Evolutionary conservation across 2,329 filamentous ascomycete genomes (phyloP).

Genomic region (Colletotrichum destructivum): DNA sequence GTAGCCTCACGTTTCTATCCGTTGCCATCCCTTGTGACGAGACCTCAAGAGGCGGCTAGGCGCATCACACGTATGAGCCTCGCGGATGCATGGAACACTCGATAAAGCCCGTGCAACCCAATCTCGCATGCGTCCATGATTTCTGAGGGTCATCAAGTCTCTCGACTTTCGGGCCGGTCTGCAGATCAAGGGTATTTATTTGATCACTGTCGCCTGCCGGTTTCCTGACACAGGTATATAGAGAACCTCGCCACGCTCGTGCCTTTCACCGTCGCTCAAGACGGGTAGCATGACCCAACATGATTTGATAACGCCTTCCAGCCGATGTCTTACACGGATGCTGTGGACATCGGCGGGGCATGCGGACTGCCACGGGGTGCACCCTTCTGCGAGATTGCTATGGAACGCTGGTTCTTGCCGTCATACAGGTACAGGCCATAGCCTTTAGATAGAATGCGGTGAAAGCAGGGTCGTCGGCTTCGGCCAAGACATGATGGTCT

Average conservation of each 20-base stretch:
- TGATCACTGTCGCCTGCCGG: background rate
- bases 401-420: no score
- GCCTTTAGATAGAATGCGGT: no score
- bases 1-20: background rate
- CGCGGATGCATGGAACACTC: background rate
- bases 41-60: background rate
- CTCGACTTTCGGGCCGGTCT: background rate
- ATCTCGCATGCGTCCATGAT: background rate
- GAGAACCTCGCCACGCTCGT: background rate
- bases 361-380: constrained; percentile 10
- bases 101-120: background rate
- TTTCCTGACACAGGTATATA: background rate
- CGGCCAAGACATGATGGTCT: background rate
- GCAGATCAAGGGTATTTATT: background rate
- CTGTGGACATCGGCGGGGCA: background rate
- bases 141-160: no score
- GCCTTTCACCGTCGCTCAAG: background rate
- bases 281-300: no score
- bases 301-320: background rate
- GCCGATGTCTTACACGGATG: background rate
- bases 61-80: background rate
- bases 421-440: background rate
- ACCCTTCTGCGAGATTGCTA: background rate
- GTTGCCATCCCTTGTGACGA: background rate
- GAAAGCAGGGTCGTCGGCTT: background rate